Evolutionary conservation across 306 rosid genomes (phyloP), one percentile per base, ranked within the genome.

Genomic region (Hippophae rhamnoides): DNA sequence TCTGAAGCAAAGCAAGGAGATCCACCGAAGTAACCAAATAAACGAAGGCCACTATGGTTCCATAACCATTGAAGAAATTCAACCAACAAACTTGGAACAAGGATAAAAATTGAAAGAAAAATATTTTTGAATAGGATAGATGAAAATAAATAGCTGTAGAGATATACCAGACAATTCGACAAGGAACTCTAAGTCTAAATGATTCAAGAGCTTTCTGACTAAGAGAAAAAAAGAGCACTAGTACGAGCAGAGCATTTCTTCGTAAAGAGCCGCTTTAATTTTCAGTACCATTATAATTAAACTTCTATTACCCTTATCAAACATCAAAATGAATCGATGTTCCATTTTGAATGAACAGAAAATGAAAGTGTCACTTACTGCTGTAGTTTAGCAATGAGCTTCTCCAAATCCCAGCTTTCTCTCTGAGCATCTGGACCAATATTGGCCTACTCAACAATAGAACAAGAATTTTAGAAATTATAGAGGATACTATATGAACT

Each of bases 351-450:
- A 59, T 60, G 66, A 45, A 63, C 38, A 50, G 53, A 14, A 25
- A 78, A 62, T 49, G 42, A 69, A 72, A 52, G 65, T 52, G 78
- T 58, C 47, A 71, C 98, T 87, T 79, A 92, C 98, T 87, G 98
- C 83, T 85, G 87, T 71, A 92, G 67, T 81, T 92, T 92, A 47
- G 95, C 87, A 56, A 85, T 82, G 65, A 92, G 89, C 76, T 85
- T 87, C 60, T 81, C 95, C 43, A 92, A 86, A 80, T 92, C 96
- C 98, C 98, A 92, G 84, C 82, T 81, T 57, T 92, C 98, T 65
- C 68, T 83, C 45, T 89, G 78, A 82, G 93, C 61, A 71, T 82
- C 98, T 44, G 89, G 71, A 67, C 98, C 95, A 76, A 92, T 75
- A 75, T 92, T 92, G 61, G 96, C 98, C 98, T 92, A 65, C 63